These are phyloP conservation scores for Komagataella populi DNA, from an alignment of 805 yeast genomes.

Conservation along the genomic window DNA sequence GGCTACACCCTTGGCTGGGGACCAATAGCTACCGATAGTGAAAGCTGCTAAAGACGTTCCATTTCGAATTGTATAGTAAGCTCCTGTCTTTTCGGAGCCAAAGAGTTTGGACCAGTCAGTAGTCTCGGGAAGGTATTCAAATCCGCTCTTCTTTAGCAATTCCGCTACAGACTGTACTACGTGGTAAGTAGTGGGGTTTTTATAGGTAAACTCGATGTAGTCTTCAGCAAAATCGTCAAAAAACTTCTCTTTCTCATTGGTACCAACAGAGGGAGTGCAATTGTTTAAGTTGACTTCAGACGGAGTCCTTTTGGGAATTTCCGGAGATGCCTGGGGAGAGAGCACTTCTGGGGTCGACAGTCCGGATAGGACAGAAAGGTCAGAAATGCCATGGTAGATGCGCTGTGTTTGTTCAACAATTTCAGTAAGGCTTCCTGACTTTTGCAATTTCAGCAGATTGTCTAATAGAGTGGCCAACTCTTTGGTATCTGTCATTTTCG, in stretches of 20 bases:
- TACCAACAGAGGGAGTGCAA: not conserved
- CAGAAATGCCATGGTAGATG: not conserved
- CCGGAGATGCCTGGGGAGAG: not conserved
- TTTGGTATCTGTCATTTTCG: not conserved
- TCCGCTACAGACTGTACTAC: slow-evolving; percentile 40
- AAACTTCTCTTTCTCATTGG: not conserved
- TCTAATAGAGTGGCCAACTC: not conserved
- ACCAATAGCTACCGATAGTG: slow-evolving; percentile 53
- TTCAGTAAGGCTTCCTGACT: not conserved
- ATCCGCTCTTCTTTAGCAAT: slow-evolving; percentile 44
- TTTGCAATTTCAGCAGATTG: not conserved
- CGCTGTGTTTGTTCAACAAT: not conserved
- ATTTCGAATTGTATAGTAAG: slow-evolving; percentile 55
- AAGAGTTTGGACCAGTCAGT: slow-evolving; percentile 31
- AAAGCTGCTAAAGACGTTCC: slow-evolving; percentile 62
- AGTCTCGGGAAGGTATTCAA: slow-evolving; percentile 51
- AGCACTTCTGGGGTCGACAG: not conserved
- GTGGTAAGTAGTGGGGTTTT: slow-evolving; percentile 66
- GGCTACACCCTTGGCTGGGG: slow-evolving; percentile 52
- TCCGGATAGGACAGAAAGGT: not conserved
- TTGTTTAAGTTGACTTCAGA: not conserved
- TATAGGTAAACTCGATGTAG: slow-evolving; percentile 59
- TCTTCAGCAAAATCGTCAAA: slow-evolving; percentile 9
- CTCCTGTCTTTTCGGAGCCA: slow-evolving; percentile 25
- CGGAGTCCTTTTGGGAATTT: not conserved